These are phyloP conservation scores for Aureobasidium sp. DNA, from an alignment of 2,329 filamentous ascomycete species.

Conservation along the genomic window DNA sequence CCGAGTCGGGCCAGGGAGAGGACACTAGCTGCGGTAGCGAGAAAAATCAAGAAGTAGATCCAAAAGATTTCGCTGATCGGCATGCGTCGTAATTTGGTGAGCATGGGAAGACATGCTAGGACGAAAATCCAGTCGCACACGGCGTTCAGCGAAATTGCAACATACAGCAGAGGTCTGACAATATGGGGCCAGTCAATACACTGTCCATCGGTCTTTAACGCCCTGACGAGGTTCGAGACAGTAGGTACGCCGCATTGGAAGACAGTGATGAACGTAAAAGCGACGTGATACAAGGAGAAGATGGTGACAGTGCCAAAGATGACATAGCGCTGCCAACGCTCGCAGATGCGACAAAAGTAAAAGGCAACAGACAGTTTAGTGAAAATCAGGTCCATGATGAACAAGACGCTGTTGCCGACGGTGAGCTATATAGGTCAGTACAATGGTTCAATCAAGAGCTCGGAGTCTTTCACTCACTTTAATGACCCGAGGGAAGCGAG, in stretches of 20 bases:
- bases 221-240: not conserved
- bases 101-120: slow-evolving; percentile 6
- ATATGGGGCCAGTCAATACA: slow-evolving; percentile 11
- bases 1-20: slow-evolving; percentile 14
- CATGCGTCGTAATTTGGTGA: slow-evolving; percentile 11
- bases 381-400: slow-evolving; percentile 12
- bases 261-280: slow-evolving; percentile 8
- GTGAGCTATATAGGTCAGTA: not conserved
- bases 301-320: slow-evolving; percentile 5
- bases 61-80: not conserved
- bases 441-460: not conserved
- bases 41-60: slow-evolving; percentile 15
- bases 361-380: slow-evolving; percentile 15
- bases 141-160: slow-evolving; percentile 8
- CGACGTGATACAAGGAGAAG: slow-evolving; percentile 1
- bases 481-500: not conserved
- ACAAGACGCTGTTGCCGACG: slow-evolving; percentile 7
- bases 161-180: slow-evolving; percentile 12
- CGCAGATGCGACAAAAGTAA: slow-evolving; percentile 15
- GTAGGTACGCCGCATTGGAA: slow-evolving; percentile 17
- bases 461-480: not conserved
- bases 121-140: slow-evolving; percentile 16
- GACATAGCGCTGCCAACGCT: slow-evolving; percentile 13
- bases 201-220: not conserved
- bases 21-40: slow-evolving; percentile 12